These are phyloP conservation scores for Brassica hybrid DNA, from an alignment of 441 rosid species.

Conservation along the genomic window DNA sequence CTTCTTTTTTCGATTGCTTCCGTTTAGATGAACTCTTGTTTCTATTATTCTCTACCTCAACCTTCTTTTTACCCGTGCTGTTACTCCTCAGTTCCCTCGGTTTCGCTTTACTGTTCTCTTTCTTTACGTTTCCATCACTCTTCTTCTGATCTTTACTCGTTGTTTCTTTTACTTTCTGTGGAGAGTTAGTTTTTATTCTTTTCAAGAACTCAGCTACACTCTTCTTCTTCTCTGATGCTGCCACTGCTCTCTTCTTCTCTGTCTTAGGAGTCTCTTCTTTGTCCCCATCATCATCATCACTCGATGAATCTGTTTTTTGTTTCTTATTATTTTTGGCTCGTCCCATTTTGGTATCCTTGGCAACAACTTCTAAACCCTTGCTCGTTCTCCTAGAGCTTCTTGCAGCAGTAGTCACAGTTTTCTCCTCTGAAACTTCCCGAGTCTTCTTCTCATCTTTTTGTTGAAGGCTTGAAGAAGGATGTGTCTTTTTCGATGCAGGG, in stretches of 20 bases:
- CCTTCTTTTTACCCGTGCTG: slow-evolving; percentile 42
- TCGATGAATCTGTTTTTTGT: slow-evolving; percentile 29
- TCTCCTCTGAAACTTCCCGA: slow-evolving; percentile 50
- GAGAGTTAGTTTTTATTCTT: slow-evolving; percentile 62
- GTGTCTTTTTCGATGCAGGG: slow-evolving; percentile 47
- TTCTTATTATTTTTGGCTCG: slow-evolving; percentile 22
- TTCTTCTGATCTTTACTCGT: slow-evolving; percentile 44
- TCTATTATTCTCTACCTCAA: slow-evolving; percentile 48
- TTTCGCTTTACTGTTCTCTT: slow-evolving; percentile 44
- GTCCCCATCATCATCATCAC: slow-evolving; percentile 8
- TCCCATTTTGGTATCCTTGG: slow-evolving; percentile 27
- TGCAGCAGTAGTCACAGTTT: slow-evolving; percentile 43
- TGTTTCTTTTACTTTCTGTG: slow-evolving; percentile 44
- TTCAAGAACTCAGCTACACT: slow-evolving; percentile 69
- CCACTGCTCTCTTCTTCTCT: slow-evolving; percentile 40
- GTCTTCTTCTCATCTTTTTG: slow-evolving; percentile 39
- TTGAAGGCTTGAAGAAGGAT: slow-evolving; percentile 45
- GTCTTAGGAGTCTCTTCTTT: slow-evolving; percentile 48
- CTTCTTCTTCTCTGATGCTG: slow-evolving; percentile 54
- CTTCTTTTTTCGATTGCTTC: slow-evolving; percentile 51
- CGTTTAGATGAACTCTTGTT: slow-evolving; percentile 50
- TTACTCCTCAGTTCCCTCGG: slow-evolving; percentile 46
- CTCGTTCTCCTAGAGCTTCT: slow-evolving; percentile 65
- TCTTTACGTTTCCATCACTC: slow-evolving; percentile 41
- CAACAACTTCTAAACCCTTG: slow-evolving; percentile 27